These are phyloP conservation scores for Phlebiopsis gigantea DNA, from an alignment of 768 basidiomycete genomes.

Conservation along the genomic window DNA sequence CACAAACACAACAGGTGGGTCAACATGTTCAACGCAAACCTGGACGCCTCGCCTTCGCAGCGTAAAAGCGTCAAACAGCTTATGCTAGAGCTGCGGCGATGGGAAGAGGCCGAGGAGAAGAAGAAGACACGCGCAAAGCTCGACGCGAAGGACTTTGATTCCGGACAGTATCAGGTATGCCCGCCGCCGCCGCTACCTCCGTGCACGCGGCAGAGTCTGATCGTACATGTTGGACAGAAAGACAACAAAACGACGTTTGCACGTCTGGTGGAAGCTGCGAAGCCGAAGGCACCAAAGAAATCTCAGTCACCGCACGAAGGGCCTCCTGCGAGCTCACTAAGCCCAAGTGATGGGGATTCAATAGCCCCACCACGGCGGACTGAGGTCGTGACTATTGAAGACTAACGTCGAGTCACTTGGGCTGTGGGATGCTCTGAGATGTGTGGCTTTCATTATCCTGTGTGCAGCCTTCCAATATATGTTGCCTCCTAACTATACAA, in stretches of 20 bases:
- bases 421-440: too few species aligned
- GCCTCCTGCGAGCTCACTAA: constrained; percentile 8
- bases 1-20: constrained; percentile 50
- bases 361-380: too few species aligned
- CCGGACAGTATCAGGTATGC: constrained; percentile 20
- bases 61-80: constrained; percentile 45
- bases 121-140: constrained; percentile 34
- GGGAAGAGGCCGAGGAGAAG: constrained; percentile 44
- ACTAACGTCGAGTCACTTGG: too few species aligned
- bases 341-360: constrained; percentile 19
- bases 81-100: constrained; percentile 46
- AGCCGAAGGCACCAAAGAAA: constrained; percentile 21
- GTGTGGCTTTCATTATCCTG: too few species aligned
- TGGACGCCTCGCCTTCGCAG: constrained; percentile 45
- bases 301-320: not conserved
- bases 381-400: too few species aligned
- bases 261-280: constrained; percentile 30
- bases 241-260: constrained; percentile 28
- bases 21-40: constrained; percentile 64
- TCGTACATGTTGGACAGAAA: constrained; percentile 16
- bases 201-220: not conserved
- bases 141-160: constrained; percentile 17
- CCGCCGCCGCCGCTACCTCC: not conserved
- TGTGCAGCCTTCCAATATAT: too few species aligned
- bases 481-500: too few species aligned